Evolutionary conservation across 495 filamentous ascomycete species (phyloP), one percentile per base, ranked within the genome.

Genomic region (Evernia prunastri): DNA sequence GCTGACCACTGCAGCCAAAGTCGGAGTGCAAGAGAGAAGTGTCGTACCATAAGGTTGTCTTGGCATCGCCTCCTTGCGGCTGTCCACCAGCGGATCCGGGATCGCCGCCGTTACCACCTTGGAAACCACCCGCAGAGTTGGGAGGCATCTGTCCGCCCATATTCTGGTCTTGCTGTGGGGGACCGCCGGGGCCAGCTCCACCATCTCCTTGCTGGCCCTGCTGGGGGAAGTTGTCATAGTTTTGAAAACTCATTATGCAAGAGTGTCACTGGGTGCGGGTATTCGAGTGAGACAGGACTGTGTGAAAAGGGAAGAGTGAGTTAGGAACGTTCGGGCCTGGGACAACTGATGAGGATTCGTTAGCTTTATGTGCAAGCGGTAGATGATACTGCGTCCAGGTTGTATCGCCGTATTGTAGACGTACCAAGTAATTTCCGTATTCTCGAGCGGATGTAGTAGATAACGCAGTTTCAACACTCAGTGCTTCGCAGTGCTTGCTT

Each of bases 21-120:
- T 12, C 25, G 36, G 36, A 42, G 29, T 18, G 5, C 1, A 33
- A 18, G 27, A 35, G 39, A 25, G 20, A n/a, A 33, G 0, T 8
- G 20, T 61, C 87, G 67, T 81, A 91, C 89, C 89, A 92, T 66
- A 92, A 83, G 36, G 89, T 92, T 39, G 89, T 92, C 83, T 92
- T 92, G 60, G 81, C 81, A 67, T 89, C 87, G 58, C 76, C 79
- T 60, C 79, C 82, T 70, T 81, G 79, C 73, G 82, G 80, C 61
- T 83, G 76, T 61, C 77, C 83, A 45, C 79, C 72, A 64, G 80
- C 76, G 61, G 81, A 77, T 36, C 74, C 75, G 31, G 75, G 70
- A 29, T 83, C 80, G 68, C 81, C 83, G 65, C 79, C 75, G 67
- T 80, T 76, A 56, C 77, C 75, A 33, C 78, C 77, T 70, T 79